Evolutionary conservation across 768 basidiomycete species (phyloP), one percentile per base, ranked within the genome.

Genomic region (Suillus plorans): DNA sequence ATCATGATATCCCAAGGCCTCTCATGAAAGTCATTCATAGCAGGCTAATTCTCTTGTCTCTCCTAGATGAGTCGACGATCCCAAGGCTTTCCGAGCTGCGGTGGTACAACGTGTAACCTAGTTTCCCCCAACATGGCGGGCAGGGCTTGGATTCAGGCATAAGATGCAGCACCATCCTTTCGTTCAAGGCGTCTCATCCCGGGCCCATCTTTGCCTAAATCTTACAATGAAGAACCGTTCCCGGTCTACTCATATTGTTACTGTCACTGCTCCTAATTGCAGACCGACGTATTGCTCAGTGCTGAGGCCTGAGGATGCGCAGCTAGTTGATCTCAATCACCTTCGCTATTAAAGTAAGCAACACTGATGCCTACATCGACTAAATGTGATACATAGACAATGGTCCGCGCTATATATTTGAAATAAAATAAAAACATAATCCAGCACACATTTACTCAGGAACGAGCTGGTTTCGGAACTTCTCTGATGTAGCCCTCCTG

Each of bases 401-500:
- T 55, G 5, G 53, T 55, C 53, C 53, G 31, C 31, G 6, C 53
- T 34, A 36, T 28, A 31, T 28, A 28, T 34, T 34, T 18, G 9
- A 18, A 31, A 28, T 18, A 31, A 53, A 53, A 31, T 13, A 34
- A 36, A 18, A 12, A 12, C 4, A 3, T 3, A 34, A 6, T 13
- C 2, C 10, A 55, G 5, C 3, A 34, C 18, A 55, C 31, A n/a
- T n/a, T 13, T 12, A 34, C 31, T 55, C 20, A 55, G 20, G 52
- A 53, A 6, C 31, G 25, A 28, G 8, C 12, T 18, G 10, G 18
- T 34, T 9, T 18, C 28, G 22, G 9, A 5, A 3, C 18, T 2
- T 20, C 58, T 59, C 0, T 34, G 42, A 90, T 78, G 74, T 91
- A 92, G 37, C 80, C 77, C 0, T 87, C 79, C 67, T 92, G 90